Conservation (phyloP, 2,329 filamentous ascomycete species). For the Westerdykella ornata region DNA sequence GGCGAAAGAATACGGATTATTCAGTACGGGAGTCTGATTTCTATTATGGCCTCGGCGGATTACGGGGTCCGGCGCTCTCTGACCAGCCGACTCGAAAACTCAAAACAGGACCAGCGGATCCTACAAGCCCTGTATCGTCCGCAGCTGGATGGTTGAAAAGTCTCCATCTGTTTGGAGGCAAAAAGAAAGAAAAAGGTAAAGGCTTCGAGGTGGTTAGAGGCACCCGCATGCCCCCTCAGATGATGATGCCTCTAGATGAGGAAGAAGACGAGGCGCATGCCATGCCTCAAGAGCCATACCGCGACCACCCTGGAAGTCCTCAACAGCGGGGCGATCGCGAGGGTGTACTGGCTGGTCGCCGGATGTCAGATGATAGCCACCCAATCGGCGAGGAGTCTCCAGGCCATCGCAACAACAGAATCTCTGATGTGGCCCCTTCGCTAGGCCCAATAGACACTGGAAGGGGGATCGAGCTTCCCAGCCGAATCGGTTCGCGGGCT, state of each 20-base stretch:
- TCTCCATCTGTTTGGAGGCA: constrained; percentile 61
- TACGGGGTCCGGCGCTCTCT: constrained; percentile 78
- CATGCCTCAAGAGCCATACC: constrained; percentile 43
- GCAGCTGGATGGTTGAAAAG: constrained; percentile 82
- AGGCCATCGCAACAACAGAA: constrained; percentile 34
- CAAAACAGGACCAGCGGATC: constrained; percentile 90
- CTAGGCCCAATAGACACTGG: constrained; percentile 56
- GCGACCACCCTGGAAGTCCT: constrained; percentile 43
- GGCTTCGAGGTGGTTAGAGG: constrained; percentile 96
- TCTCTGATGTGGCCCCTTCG: constrained; percentile 49
- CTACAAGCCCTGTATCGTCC: constrained; percentile 81
- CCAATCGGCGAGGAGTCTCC: constrained; percentile 41
- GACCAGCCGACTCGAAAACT: constrained; percentile 75
- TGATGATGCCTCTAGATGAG: constrained; percentile 51
- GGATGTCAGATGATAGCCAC: constrained; percentile 40
- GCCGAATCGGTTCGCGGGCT: constrained; percentile 55
- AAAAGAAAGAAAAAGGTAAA: constrained; percentile 90
- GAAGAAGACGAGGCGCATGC: constrained; percentile 51
- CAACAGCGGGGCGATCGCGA: constrained; percentile 7
- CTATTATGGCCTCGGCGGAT: constrained; percentile 64
- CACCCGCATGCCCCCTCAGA: constrained; percentile 68
- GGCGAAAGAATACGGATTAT: constrained; percentile 67
- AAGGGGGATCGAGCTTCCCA: constrained; percentile 57
- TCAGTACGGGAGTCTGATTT: constrained; percentile 93
- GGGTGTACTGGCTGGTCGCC: constrained; percentile 16